Evolutionary conservation across 129 eudicot species (phyloP).

Genomic region (sunflower (Helianthus annuus)): HanXRQr2.0-SUNRISE NC_035449.2:19074845-19075344

Average conservation of each 20-base stretch:
- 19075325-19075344: too few species aligned
- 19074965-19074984: slow-evolving; percentile 25
- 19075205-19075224: slow-evolving; percentile 36
- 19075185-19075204: slow-evolving; percentile 37
- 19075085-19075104: slow-evolving; percentile 54
- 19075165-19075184: slow-evolving; percentile 55
- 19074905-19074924: slow-evolving; percentile 29
- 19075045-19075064: slow-evolving; percentile 50
- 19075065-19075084: slow-evolving; percentile 60
- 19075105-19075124: slow-evolving; percentile 59
- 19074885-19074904: slow-evolving; percentile 29
- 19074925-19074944: slow-evolving; percentile 23
- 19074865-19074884: slow-evolving; percentile 48
- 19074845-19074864: slow-evolving; percentile 45
- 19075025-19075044: slow-evolving; percentile 44
- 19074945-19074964: slow-evolving; percentile 45
- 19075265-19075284: too few species aligned
- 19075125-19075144: slow-evolving; percentile 71
- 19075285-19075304: too few species aligned
- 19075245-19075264: too few species aligned
- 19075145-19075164: slow-evolving; percentile 61
- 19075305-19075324: too few species aligned
- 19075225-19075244: too few species aligned
- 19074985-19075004: slow-evolving; percentile 34
- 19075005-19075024: slow-evolving; percentile 44